Base-by-base conservation (phyloP, 176 grass and related monocot species). In the Oryza brachyantha region DNA sequence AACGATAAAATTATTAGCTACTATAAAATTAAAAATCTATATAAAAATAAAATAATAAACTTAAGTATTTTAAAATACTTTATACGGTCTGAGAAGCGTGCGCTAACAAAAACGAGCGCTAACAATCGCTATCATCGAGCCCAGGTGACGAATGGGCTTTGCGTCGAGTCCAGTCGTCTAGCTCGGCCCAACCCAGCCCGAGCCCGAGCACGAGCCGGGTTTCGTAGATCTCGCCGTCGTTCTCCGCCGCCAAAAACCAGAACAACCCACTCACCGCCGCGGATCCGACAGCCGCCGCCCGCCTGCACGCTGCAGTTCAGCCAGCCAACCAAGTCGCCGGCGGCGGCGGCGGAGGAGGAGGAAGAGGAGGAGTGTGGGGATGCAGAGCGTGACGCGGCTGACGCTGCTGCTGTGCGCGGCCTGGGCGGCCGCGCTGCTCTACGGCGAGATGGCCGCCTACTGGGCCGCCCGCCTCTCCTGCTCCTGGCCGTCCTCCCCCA, bases 361-460 rank as follows among this genome's bases (percentile, higher is more conserved):
- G 61, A 2, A 10, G 64, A 6, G 17, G 50, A 21, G 36, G 67
- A 62, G 26, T 54, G 26, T 52, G 40, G 60, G 34, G 76, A 86
- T 98, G 83, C 84, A 82, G 83, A 93, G 90, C 85, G 83, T 84
- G 68, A 88, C 84, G 92, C 85, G 74, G 69, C 74, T 94, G 73
- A 93, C 95, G 21, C 70, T 98, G 37, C 85, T 92, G 65, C 95
- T 98, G 68, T 90, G 91, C 79, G 83, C 92, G 60, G 77, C 89
- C 64, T 98, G 95, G 95, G 87, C 81, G 17, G 80, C 79, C 19
- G 85, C 92, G 38, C 79, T 98, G 73, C 80, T 98, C 74, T 98
- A 92, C 55, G 95, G 95, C 64, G 95, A 98, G 89, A 90, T 88
- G 87, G 59, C 83, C 61, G 39, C 95, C 66, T 94, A 91, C 80